Evolutionary conservation across 257 asterid genomes (phyloP), one percentile per base, ranked within the genome.

Genomic region (Gardenia jasminoides): DNA sequence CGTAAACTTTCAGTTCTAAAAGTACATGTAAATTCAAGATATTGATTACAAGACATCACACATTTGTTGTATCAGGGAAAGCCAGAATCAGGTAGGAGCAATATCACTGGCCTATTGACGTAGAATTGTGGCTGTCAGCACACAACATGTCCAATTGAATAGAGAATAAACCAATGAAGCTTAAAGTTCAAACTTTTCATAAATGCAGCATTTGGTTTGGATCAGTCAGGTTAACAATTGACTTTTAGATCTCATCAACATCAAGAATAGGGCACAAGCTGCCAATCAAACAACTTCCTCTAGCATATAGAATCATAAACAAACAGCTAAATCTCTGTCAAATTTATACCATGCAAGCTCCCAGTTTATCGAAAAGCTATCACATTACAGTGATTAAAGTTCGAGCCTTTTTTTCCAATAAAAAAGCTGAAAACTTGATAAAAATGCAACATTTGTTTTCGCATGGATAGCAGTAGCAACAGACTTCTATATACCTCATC

Each of bases 401-500:
- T 6, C 22, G 6, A 56, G n/a, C n/a, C 19, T 15, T 52, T 52
- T 56, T 56, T 19, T 5, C 48, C 12, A 56, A 19, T 28, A 48
- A 19, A 43, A 48, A 28, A 50, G 22, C 17, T 17, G 16, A 10
- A 65, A 26, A 52, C 2, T 67, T 7, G 41, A 28, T 5, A 56
- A 33, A 33, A 54, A 36, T 26, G 75, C 31, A 36, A 46, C 70
- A 59, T 30, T 16, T 26, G 11, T 3, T 58, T 54, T 43, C 4
- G 77, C 6, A 58, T 10, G 1, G 50, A 80, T 52, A 50, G n/a
- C 56, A 33, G 30, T 30, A 0, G 24, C 41, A 10, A 41, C 11
- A 11, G 78, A 58, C 16, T n/a, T 43, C 16, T 61, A 7, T 6
- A 41, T 87, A 94, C 97, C 97, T 91, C 97, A 61, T 83, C 89